Conservation (phyloP, 768 basidiomycete species). For the Boletellus ananas region DNA sequence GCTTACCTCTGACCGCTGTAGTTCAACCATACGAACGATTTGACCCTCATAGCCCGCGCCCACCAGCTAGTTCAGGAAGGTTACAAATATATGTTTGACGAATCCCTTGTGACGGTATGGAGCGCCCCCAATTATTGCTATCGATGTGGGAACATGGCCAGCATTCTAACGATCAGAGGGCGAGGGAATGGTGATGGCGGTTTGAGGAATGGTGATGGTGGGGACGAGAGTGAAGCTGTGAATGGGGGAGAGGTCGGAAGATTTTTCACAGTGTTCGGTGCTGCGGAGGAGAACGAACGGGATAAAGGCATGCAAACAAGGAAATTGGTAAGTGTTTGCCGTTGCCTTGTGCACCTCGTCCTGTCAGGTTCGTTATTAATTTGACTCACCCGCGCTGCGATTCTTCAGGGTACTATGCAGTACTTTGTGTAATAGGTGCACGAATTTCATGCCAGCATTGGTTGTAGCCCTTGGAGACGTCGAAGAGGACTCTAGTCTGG, state of each 20-base stretch:
- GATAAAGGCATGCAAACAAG: constrained; percentile 77
- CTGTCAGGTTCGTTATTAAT: not conserved
- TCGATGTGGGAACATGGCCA: constrained; percentile 86
- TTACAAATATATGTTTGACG: constrained; percentile 96
- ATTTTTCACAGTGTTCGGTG: constrained; percentile 79
- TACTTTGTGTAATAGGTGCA: constrained; percentile 35
- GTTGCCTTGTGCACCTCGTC: not conserved
- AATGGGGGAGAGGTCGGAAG: constrained; percentile 33
- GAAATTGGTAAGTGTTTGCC: constrained; percentile 53
- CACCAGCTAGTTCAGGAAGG: constrained; percentile 97
- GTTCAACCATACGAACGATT: constrained; percentile 92
- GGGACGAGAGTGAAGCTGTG: not conserved
- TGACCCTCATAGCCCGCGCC: constrained; percentile 86
- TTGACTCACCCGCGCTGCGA: not conserved
- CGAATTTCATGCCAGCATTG: not conserved
- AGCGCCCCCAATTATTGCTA: constrained; percentile 87
- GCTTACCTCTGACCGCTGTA: constrained; percentile 28
- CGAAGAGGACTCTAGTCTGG: no score
- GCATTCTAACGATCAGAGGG: constrained; percentile 80
- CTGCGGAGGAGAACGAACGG: constrained; percentile 84
- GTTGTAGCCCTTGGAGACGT: no score
- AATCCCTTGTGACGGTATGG: constrained; percentile 90
- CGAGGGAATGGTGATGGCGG: constrained; percentile 37
- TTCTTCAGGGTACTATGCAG: constrained; percentile 34
- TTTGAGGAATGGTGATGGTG: constrained; percentile 6